Base-by-base conservation (phyloP, 352 stramenopile genomes). In the Phytophthora constricta region DNA sequence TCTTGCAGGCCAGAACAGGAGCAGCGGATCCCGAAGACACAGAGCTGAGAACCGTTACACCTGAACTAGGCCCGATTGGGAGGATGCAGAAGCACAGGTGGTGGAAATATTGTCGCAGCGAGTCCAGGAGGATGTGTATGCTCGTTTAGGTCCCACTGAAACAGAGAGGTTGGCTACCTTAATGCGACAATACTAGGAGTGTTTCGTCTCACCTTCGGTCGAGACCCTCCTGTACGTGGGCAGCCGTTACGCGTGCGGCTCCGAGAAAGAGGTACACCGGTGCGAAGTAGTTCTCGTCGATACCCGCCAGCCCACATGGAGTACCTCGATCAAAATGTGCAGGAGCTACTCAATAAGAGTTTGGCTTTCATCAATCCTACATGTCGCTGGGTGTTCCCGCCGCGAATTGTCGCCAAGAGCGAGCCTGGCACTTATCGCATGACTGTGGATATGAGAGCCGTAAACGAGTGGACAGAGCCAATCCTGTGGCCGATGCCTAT, bases 401-500 rank as follows among this genome's bases (percentile, higher is more conserved):
- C 58, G 2, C 48, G 49, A 0, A 59, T 66, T 20, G 58, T 66
- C 1, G 26, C 27, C 8, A 66, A 66, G 26, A 53, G 57, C 0
- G 48, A 65, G 3, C 20, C 48, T 2, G 58, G 28, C 0, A 22
- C 50, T 0, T 59, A 42, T 17, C 58, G 58, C 0, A 55, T 66
- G 39, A 59, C 49, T 0, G 41, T 59, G 2, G 58, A 66, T 20
- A 48, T 27, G 0, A 25, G 49, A 8, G 58, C 39, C 0, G 27
- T 54, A 2, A 66, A 59, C 5, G 58, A 10, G 4, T 17, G 41
- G 16, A 66, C 49, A 0, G 49, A 55, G 1, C 19, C 48, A 1
- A 59, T 66, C 10, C 34, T 19, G 3, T 58, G 65, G 45, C 52
- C 47, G 11, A 58, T 65, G 45, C 43, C 48, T n/a, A 17, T 56